Base-by-base conservation (phyloP, 257 asterid species). In the Osmanthus fragrans region DNA sequence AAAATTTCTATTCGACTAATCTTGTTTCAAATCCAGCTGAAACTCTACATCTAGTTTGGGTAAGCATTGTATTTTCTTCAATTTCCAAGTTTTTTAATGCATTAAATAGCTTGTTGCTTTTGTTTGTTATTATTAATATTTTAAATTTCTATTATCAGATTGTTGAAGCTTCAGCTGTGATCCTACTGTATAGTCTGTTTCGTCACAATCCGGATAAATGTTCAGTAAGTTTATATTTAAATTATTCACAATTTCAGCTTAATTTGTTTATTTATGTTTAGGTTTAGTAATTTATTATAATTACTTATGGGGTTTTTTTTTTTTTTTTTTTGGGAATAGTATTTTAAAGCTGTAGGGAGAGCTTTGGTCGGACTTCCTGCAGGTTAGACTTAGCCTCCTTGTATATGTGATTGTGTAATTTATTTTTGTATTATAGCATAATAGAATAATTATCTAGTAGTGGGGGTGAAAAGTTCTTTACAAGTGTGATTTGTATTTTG, bases 331-430 rank as follows among this genome's bases (percentile, higher is more conserved):
- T 51, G 68, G n/a, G n/a, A 32, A 58, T 90, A 91, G 97, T 91
- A 91, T 76, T 72, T 83, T 74, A 91, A 77, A 90, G 97, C 98
- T 66, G 76, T 90, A 23, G 82, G 76, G 34, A 90, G 88, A 85
- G 97, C 97, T 71, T 78, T 94, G 65, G 75, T 94, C 82, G 89
- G 88, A 54, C 92, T 94, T 71, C 95, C 94, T 73, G 88, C 86
- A 70, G 98, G 98, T 92, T 73, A 87, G 91, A 82, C 47, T 92
- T 73, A 87, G 90, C 82, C 47, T 30, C 5, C 34, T 63, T 23
- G 34, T 25, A 63, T 11, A 16, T 63, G 33, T 4, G 16, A 23
- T 23, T 63, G 16, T 27, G 25, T 54, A 5, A n/a, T 54, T 54
- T 54, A 5, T n/a, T 0, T 54, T 54, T 54, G 64, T n/a, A 54